Evolutionary conservation across 73 alveolate genomes (phyloP).

Genomic region (Paramecium bursaria): DNA sequence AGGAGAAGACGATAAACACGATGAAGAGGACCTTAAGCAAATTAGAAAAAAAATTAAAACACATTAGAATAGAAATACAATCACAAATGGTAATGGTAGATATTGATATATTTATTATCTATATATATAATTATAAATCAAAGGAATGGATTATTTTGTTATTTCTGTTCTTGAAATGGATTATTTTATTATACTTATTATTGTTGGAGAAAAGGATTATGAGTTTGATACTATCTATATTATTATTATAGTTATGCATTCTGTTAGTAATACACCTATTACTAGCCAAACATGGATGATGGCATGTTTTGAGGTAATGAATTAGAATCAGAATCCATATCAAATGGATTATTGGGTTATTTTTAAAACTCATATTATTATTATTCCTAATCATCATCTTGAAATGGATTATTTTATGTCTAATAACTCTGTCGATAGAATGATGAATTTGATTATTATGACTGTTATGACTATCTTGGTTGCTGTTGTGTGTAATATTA

Average conservation of each 20-base stretch:
- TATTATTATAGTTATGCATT: not conserved
- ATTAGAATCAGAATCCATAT: too few species aligned
- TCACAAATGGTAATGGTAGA: not conserved
- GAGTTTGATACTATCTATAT: not conserved
- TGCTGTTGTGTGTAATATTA: too few species aligned
- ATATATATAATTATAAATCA: not conserved
- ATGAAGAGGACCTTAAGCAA: conserved; percentile 24
- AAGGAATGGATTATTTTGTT: conserved; percentile 24
- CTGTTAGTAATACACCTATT: not conserved
- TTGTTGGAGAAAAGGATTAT: not conserved
- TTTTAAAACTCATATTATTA: too few species aligned
- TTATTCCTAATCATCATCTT: not conserved
- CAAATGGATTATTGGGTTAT: too few species aligned
- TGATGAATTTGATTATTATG: too few species aligned
- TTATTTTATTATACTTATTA: too few species aligned
- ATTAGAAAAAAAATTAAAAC: conserved; percentile 32
- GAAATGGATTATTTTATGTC: not conserved
- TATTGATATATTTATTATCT: conserved; percentile 23
- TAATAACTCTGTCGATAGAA: too few species aligned
- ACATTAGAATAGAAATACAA: not conserved
- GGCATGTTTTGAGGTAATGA: too few species aligned
- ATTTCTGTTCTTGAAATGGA: not conserved
- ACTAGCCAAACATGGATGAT: too few species aligned
- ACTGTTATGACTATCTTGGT: too few species aligned
- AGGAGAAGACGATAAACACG: conserved; percentile 34